Evolutionary conservation across 2,329 filamentous ascomycete species (phyloP).

Genomic region (Orbilia quercus): DNA sequence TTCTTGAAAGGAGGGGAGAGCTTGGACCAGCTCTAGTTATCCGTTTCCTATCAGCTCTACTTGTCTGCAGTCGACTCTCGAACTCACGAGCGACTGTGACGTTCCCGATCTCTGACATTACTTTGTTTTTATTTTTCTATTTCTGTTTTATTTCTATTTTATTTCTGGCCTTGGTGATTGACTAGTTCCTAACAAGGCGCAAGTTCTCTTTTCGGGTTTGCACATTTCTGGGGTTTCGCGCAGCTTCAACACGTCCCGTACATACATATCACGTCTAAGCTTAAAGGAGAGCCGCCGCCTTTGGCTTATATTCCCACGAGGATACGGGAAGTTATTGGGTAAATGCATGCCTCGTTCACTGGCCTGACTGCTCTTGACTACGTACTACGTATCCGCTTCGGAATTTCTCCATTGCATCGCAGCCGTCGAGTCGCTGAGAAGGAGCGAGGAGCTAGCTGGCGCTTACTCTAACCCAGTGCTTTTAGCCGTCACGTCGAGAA

Average conservation of each 20-base stretch:
- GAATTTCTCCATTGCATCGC: constrained; percentile 8
- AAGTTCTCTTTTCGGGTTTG: constrained; percentile 2
- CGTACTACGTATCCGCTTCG: constrained; percentile 29
- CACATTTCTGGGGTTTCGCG: constrained; percentile 30
- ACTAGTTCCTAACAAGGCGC: constrained; percentile 5
- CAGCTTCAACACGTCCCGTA: constrained; percentile 33
- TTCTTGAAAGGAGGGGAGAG: constrained; percentile 10
- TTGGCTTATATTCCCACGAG: constrained; percentile 38
- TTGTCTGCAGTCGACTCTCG: neutral
- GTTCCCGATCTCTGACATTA: neutral
- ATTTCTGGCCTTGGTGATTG: neutral
- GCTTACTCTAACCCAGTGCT: constrained; percentile 36
- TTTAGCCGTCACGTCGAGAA: constrained; percentile 30
- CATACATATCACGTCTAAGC: constrained; percentile 23
- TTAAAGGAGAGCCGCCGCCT: constrained; percentile 17
- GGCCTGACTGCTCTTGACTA: neutral
- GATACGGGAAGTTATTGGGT: constrained; percentile 20
- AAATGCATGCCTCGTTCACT: too few relatives aligned
- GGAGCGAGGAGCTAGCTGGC: constrained; percentile 10
- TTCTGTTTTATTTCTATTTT: neutral
- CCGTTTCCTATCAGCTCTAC: neutral
- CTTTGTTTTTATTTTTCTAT: neutral
- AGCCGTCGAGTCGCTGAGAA: constrained; percentile 26
- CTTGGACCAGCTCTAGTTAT: constrained; percentile 13
- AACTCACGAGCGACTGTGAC: neutral